phyloP scores from a whole-genome alignment of 805 yeast genomes.

The Barnettozyma botsteinii region DNA sequence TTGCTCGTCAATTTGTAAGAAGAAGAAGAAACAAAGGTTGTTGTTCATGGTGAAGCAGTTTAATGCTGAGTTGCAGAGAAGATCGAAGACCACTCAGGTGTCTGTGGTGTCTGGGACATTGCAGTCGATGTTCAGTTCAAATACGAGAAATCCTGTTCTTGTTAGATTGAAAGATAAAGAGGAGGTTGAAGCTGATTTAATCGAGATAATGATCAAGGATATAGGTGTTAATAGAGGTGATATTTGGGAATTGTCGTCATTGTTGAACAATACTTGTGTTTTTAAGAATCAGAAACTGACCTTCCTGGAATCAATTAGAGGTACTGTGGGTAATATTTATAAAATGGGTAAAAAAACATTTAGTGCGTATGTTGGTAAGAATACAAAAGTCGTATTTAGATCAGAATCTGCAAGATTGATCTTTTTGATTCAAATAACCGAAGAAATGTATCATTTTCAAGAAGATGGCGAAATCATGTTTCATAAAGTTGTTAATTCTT shows the following conservation, averaged over 20 bases:
- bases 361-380: slow-evolving; percentile 69
- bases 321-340: slow-evolving; percentile 54
- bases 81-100: slow-evolving; percentile 34
- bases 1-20: too few species aligned
- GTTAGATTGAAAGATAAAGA: slow-evolving; percentile 42
- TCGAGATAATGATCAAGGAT: slow-evolving; percentile 79
- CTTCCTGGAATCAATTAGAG: slow-evolving; percentile 58
- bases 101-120: slow-evolving; percentile 58
- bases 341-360: slow-evolving; percentile 62
- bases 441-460: slow-evolving; percentile 98
- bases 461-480: slow-evolving; percentile 93
- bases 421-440: slow-evolving; percentile 80
- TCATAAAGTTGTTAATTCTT: slow-evolving; percentile 85
- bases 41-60: slow-evolving; percentile 39
- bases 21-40: slow-evolving; percentile 33
- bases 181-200: slow-evolving; percentile 67
- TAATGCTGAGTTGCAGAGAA: slow-evolving; percentile 26
- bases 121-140: slow-evolving; percentile 54
- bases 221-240: slow-evolving; percentile 80
- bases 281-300: slow-evolving; percentile 59
- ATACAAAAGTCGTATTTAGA: slow-evolving; percentile 78
- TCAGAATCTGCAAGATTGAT: slow-evolving; percentile 86
- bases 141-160: slow-evolving; percentile 60
- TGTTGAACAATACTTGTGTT: slow-evolving; percentile 57
- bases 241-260: slow-evolving; percentile 79